A percentile compares a stretch with the other conserved stretches of the same genome.
Conservation (phyloP, 139 green algal genomes). For the Picochlorum sp. region DNA sequence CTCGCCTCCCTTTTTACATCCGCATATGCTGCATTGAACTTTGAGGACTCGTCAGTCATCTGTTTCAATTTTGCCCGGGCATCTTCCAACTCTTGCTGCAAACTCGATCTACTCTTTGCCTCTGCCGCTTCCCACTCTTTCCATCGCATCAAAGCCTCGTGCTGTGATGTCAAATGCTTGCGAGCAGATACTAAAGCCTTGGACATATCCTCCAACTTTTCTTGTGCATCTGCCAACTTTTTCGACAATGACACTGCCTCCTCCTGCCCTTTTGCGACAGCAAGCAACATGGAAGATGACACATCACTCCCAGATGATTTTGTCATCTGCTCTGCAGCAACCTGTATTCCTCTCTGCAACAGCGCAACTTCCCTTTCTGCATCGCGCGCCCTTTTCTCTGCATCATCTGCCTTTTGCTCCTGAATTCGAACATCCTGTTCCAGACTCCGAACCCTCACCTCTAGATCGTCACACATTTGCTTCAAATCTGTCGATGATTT, state of each 20-base stretch:
- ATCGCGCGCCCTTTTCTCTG: not conserved
- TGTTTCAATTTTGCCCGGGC: not conserved
- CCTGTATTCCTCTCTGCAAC: slow-evolving; percentile 23
- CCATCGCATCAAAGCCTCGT: slow-evolving; percentile 9
- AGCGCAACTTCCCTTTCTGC: not conserved
- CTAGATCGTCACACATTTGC: slow-evolving; percentile 1
- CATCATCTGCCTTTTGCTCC: not conserved
- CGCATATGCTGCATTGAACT: not conserved
- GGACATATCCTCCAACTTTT: slow-evolving; percentile 16
- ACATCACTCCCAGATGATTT: slow-evolving; percentile 14
- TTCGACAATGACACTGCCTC: slow-evolving; percentile 29
- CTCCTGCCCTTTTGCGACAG: slow-evolving; percentile 27
- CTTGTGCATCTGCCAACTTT: slow-evolving; percentile 32
- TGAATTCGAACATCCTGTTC: not conserved
- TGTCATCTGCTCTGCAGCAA: slow-evolving; percentile 35
- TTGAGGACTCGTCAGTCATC: not conserved
- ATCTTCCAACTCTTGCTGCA: not conserved
- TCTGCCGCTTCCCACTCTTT: slow-evolving; percentile 7
- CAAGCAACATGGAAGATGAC: slow-evolving; percentile 14
- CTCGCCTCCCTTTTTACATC: not conserved
- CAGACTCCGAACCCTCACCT: not conserved
- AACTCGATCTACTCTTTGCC: not conserved
- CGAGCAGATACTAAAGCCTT: slow-evolving; percentile 16
- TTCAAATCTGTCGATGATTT: slow-evolving; percentile 24
- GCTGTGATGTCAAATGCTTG: slow-evolving; percentile 18